Conservation (phyloP, 2,329 filamentous ascomycete species). For the Albifimbria verrucaria region DNA sequence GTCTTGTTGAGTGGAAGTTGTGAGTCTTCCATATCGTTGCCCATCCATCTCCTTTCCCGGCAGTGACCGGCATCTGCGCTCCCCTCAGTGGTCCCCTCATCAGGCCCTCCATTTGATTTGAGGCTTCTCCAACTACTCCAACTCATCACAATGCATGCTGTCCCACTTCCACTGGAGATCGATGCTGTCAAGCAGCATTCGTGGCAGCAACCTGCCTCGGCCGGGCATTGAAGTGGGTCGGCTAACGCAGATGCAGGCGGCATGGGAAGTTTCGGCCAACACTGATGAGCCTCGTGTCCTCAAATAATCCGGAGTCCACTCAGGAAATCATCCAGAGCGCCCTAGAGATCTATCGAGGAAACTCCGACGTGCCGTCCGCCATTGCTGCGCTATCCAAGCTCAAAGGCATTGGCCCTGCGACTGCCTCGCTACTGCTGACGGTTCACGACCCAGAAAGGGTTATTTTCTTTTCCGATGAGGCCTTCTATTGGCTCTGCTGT, state of each 20-base stretch:
- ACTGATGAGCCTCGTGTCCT: constrained; percentile 57
- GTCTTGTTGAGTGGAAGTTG: constrained; percentile 70
- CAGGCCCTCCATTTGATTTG: not conserved
- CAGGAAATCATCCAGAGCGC: constrained; percentile 49
- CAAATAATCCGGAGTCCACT: constrained; percentile 52
- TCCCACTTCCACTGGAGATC: not conserved
- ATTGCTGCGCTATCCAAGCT: constrained; percentile 56
- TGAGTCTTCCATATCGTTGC: constrained; percentile 39
- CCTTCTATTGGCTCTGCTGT: constrained; percentile 68
- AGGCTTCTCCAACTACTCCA: not conserved
- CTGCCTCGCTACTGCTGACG: constrained; percentile 69
- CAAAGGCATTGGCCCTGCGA: constrained; percentile 76
- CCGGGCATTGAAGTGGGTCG: not conserved
- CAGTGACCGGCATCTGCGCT: constrained; percentile 1
- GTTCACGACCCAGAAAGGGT: constrained; percentile 56
- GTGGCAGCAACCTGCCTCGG: not conserved
- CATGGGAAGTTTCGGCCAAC: constrained; percentile 62
- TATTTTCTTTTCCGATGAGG: constrained; percentile 79
- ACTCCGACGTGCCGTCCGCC: constrained; percentile 38
- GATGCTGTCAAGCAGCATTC: not conserved
- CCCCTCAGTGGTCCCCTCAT: not conserved
- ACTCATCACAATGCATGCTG: not conserved
- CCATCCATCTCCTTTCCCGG: not conserved
- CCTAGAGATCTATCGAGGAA: constrained; percentile 41
- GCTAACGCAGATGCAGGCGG: constrained; percentile 32